Evolutionary conservation across 805 yeast genomes (phyloP).

Genomic region (Ogataea trehaloabstinens): DNA sequence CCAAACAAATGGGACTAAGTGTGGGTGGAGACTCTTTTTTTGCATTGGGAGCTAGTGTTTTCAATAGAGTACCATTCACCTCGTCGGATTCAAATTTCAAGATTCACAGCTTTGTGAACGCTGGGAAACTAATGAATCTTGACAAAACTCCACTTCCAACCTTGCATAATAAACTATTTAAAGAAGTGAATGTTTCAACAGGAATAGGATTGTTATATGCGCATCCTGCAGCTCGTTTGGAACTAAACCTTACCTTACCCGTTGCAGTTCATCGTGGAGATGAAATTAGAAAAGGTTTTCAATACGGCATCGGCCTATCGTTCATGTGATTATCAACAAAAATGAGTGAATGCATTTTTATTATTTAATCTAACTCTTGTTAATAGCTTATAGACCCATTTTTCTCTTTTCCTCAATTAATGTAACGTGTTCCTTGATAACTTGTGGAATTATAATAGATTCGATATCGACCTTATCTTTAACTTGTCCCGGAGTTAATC

Average conservation of each 20-base stretch:
- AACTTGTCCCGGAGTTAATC: constrained; percentile 41
- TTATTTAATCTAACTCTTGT: too few species aligned
- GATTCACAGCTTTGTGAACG: constrained; percentile 46
- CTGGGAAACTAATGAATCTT: constrained; percentile 41
- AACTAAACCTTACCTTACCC: constrained; percentile 54
- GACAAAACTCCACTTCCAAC: constrained; percentile 5
- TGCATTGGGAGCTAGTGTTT: constrained; percentile 44
- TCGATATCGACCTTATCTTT: constrained; percentile 61
- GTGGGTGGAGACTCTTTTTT: constrained; percentile 53
- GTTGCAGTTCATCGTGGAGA: constrained; percentile 44
- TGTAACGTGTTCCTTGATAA: constrained; percentile 55
- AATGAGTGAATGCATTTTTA: too few species aligned
- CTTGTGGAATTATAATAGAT: constrained; percentile 74
- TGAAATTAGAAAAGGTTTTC: constrained; percentile 49
- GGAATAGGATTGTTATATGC: constrained; percentile 53
- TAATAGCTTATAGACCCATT: constrained; percentile 21
- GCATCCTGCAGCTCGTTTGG: constrained; percentile 59
- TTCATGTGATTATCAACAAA: constrained; percentile 42
- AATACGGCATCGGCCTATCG: constrained; percentile 59
- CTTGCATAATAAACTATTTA: constrained; percentile 3
- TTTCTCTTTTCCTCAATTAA: constrained; percentile 50
- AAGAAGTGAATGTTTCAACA: constrained; percentile 35
- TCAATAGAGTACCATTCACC: constrained; percentile 42
- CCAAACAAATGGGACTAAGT: constrained; percentile 47
- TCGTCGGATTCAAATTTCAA: constrained; percentile 45